A percentile compares a stretch with the other conserved stretches of the same genome.
phyloP scores from a whole-genome alignment of 2,329 filamentous ascomycete species.

The Lasiodiplodia sp. region DNA sequence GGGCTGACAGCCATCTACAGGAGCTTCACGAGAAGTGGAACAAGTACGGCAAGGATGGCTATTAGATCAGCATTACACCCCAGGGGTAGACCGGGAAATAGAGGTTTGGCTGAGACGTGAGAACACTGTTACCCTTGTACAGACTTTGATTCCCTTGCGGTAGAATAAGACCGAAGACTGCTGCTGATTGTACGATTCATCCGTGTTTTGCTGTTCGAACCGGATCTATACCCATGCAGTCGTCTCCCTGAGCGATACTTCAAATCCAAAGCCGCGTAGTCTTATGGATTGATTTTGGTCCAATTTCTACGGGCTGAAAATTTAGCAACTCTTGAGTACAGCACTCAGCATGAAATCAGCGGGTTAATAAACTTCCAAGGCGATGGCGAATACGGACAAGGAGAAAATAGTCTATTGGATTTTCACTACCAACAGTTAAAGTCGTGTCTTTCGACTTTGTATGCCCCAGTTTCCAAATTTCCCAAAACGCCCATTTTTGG shows the following conservation, averaged over 20 bases:
- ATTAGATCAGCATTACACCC: constrained; percentile 46
- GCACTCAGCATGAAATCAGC: not conserved
- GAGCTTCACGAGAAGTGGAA: constrained; percentile 96
- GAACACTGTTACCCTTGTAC: constrained; percentile 20
- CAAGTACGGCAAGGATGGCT: constrained; percentile 99
- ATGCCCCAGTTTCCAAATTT: not conserved
- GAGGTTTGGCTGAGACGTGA: constrained; percentile 16
- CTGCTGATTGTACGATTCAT: not conserved
- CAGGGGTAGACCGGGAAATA: not conserved
- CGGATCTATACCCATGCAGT: not conserved
- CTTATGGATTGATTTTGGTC: not conserved
- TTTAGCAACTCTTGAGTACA: not conserved
- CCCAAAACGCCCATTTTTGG: not conserved
- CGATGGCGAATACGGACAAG: no score
- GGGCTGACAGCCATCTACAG: constrained; percentile 53
- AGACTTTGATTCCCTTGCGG: constrained; percentile 28
- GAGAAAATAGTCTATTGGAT: no score
- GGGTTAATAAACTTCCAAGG: no score
- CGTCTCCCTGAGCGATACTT: not conserved
- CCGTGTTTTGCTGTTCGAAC: not conserved
- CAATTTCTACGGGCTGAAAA: not conserved
- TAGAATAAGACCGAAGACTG: constrained; percentile 27
- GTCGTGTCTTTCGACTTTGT: not conserved
- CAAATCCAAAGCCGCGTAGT: not conserved
- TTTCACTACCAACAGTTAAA: no score